Conservation (phyloP, 441 rosid species). For the Manihot esculenta region DNA sequence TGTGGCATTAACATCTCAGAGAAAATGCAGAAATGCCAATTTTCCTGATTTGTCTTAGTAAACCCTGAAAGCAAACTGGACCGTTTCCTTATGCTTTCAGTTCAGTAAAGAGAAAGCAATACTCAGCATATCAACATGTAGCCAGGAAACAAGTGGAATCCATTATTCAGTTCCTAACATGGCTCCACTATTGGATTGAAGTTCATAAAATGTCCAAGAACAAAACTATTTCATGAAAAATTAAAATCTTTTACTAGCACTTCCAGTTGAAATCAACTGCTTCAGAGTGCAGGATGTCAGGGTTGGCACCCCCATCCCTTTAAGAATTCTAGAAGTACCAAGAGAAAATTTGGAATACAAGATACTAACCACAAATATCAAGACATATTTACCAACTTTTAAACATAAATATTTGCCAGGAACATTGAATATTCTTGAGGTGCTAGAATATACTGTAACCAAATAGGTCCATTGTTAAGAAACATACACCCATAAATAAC, state of each 20-base stretch:
- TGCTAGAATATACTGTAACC: background rate
- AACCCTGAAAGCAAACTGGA: background rate
- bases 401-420: background rate
- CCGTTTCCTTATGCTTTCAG: background rate
- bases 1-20: background rate
- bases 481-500: background rate
- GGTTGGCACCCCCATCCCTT: no score
- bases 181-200: no score
- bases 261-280: no score
- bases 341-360: background rate
- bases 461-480: background rate
- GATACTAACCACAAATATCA: background rate
- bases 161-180: background rate
- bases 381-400: background rate
- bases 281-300: no score
- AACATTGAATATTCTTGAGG: background rate
- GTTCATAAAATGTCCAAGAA: no score
- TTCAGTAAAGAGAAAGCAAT: background rate
- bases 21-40: background rate
- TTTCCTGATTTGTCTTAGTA: background rate
- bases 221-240: no score
- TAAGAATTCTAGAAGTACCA: no score
- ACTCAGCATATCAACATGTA: background rate
- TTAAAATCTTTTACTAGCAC: background rate
- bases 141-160: background rate